A percentile compares a stretch with the other conserved stretches of the same genome.
phyloP scores from a whole-genome alignment of 208 protist species.

The Herpetomonas tarakana region DNA sequence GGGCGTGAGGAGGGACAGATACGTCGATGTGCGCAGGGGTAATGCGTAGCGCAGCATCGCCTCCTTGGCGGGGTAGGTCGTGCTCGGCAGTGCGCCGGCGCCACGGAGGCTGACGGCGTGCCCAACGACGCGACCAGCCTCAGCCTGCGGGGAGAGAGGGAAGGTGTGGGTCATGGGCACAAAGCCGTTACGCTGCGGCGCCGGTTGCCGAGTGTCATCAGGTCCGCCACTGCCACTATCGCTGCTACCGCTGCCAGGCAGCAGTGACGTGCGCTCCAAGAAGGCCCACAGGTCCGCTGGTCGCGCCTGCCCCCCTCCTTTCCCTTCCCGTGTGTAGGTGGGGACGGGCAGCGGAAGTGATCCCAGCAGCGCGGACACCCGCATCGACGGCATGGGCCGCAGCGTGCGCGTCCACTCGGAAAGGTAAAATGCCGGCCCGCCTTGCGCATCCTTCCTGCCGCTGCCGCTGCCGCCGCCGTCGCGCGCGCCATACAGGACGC shows the following conservation, averaged over 20 bases:
- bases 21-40: slow-evolving; percentile 55
- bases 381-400: slow-evolving; percentile 48
- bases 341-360: slow-evolving; percentile 51
- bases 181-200: slow-evolving; percentile 23
- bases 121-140: slow-evolving; percentile 62
- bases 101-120: slow-evolving; percentile 70
- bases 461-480: slow-evolving; percentile 25
- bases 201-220: neutral
- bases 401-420: slow-evolving; percentile 66
- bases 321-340: too few relatives aligned
- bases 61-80: slow-evolving; percentile 56
- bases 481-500: slow-evolving; percentile 63
- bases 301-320: too few relatives aligned
- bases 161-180: slow-evolving; percentile 63
- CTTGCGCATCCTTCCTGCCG: slow-evolving; percentile 4
- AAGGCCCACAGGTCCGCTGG: slow-evolving; percentile 59
- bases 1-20: slow-evolving; percentile 55
- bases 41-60: slow-evolving; percentile 78
- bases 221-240: neutral
- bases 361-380: slow-evolving; percentile 52
- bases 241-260: slow-evolving; percentile 16
- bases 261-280: slow-evolving; percentile 44
- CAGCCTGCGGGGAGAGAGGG: slow-evolving; percentile 15
- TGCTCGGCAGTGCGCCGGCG: slow-evolving; percentile 36
- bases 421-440: slow-evolving; percentile 59